These are phyloP conservation scores for Xerocomus minutiporus DNA, from an alignment of 1,284 basidiomycete genomes.

Conservation along the genomic window DNA sequence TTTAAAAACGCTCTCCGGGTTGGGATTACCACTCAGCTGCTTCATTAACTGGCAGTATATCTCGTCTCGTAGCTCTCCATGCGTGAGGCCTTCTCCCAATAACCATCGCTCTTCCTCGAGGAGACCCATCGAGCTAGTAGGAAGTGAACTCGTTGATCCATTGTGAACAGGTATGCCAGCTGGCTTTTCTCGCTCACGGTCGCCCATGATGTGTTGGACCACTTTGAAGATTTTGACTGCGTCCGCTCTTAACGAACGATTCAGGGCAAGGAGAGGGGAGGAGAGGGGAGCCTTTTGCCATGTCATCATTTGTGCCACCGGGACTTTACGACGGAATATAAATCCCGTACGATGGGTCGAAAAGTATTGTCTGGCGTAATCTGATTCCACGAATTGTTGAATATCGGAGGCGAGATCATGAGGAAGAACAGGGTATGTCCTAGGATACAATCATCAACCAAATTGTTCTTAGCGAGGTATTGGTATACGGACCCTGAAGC, in stretches of 20 bases:
- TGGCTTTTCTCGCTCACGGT: constrained; percentile 69
- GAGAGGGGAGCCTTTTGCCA: constrained; percentile 80
- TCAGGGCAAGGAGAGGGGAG: constrained; percentile 69
- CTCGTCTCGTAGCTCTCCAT: constrained; percentile 84
- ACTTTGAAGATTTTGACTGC: constrained; percentile 84
- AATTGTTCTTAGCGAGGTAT: background rate
- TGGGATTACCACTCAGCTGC: constrained; percentile 80
- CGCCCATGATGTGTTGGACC: constrained; percentile 88
- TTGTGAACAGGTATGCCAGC: constrained; percentile 48
- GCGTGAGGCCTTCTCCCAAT: constrained; percentile 68
- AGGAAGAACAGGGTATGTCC: constrained; percentile 54
- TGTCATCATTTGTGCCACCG: constrained; percentile 79
- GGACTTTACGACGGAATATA: constrained; percentile 74
- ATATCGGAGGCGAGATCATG: constrained; percentile 77
- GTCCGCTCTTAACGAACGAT: constrained; percentile 64
- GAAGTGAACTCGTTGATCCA: constrained; percentile 52
- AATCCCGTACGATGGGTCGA: constrained; percentile 83
- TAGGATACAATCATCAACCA: constrained; percentile 10
- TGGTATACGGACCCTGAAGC: constrained; percentile 55
- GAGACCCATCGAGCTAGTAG: constrained; percentile 39
- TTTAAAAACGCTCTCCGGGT: constrained; percentile 76
- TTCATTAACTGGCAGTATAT: constrained; percentile 91
- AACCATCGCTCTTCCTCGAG: constrained; percentile 86
- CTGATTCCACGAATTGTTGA: constrained; percentile 76
- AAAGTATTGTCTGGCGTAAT: constrained; percentile 83